Conservation (phyloP, 345 rosid genomes). For the Xanthoceras sorbifolium region DNA sequence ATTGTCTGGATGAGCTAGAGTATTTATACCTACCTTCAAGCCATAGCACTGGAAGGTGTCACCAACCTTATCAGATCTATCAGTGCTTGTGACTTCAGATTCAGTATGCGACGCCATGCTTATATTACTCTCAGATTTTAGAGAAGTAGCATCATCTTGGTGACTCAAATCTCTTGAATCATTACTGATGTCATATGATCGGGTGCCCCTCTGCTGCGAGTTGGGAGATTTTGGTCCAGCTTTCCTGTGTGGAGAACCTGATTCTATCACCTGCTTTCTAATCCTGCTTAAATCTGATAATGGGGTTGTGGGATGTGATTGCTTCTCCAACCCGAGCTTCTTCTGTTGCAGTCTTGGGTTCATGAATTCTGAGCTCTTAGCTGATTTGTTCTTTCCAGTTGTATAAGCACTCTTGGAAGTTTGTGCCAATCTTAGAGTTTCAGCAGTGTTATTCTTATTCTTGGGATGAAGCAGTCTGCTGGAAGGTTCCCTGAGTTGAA, state of each 20-base stretch:
- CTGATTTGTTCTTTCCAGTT: constrained; percentile 36
- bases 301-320: constrained; percentile 37
- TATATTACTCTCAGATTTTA: constrained; percentile 55
- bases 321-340: constrained; percentile 51
- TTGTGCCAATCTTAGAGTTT: constrained; percentile 33
- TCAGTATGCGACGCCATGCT: constrained; percentile 59
- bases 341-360: constrained; percentile 55
- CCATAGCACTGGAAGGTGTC: constrained; percentile 34
- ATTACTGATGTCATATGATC: constrained; percentile 47
- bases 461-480: constrained; percentile 27
- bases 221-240: constrained; percentile 36
- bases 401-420: constrained; percentile 36
- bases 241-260: constrained; percentile 45
- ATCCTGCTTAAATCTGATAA: constrained; percentile 46
- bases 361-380: constrained; percentile 43
- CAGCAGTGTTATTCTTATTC: constrained; percentile 35
- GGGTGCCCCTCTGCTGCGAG: constrained; percentile 43
- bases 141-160: constrained; percentile 41
- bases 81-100: constrained; percentile 63
- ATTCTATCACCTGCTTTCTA: constrained; percentile 46
- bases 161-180: constrained; percentile 49
- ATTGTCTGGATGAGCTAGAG: constrained; percentile 22
- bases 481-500: constrained; percentile 33
- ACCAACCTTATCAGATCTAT: constrained; percentile 42
- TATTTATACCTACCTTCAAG: constrained; percentile 43